Evolutionary conservation across 495 filamentous ascomycete species (phyloP).

Genomic region (Annulohypoxylon nitens): DNA sequence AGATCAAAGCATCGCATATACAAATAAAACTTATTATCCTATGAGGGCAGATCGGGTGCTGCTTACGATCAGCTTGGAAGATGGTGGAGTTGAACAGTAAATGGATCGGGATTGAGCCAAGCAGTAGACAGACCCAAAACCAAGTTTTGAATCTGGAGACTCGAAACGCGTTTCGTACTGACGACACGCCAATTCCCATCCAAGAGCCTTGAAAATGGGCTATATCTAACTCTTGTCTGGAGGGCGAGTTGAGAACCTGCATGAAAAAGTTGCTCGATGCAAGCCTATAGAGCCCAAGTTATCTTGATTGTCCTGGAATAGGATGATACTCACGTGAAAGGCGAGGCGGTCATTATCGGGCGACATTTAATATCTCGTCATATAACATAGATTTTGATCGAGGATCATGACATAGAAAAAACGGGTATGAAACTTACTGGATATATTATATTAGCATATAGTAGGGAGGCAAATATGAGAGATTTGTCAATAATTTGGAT

Average conservation of each 20-base stretch:
- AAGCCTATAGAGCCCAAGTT: constrained; percentile 26
- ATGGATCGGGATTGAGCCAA: constrained; percentile 52
- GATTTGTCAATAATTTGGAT: too few species aligned
- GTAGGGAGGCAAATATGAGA: too few species aligned
- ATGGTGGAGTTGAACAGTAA: constrained; percentile 48
- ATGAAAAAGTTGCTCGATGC: constrained; percentile 56
- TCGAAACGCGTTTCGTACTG: constrained; percentile 53
- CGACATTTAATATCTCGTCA: too few species aligned
- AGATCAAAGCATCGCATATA: not conserved
- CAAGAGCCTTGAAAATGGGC: constrained; percentile 53
- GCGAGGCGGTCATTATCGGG: too few species aligned
- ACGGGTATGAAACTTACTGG: not conserved
- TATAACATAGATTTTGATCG: too few species aligned
- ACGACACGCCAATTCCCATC: constrained; percentile 60
- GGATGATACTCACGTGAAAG: not conserved
- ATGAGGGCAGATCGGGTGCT: not conserved
- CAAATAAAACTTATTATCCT: not conserved
- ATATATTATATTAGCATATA: not conserved
- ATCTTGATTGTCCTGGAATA: not conserved
- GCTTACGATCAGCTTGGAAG: constrained; percentile 47
- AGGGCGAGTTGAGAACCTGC: constrained; percentile 58
- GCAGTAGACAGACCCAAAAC: constrained; percentile 44
- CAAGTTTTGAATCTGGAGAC: constrained; percentile 44
- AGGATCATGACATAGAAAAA: too few species aligned
- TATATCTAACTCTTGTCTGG: constrained; percentile 55